Conservation (phyloP, 805 yeast species). For the Metschnikowia anglica region DNA sequence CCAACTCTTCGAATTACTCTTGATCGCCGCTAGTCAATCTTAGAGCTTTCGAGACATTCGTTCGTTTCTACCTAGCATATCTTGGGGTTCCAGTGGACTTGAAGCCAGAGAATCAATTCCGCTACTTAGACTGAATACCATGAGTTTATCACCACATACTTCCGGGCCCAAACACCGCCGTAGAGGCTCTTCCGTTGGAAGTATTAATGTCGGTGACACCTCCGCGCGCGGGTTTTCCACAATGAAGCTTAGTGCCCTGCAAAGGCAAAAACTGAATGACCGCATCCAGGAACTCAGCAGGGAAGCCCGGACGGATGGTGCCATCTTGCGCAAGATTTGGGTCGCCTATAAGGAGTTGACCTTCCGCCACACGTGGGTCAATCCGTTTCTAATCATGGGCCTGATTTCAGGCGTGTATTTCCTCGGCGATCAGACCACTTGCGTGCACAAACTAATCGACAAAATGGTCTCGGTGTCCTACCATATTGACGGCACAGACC, state of each 20-base stretch:
- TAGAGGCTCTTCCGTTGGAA: constrained; percentile 72
- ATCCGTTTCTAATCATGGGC: constrained; percentile 54
- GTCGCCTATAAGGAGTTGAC: constrained; percentile 58
- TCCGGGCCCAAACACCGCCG: constrained; percentile 25
- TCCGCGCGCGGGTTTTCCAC: constrained; percentile 67
- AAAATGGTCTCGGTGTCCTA: constrained; percentile 67
- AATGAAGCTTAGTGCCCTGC: constrained; percentile 49
- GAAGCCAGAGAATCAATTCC: no score
- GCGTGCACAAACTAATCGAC: constrained; percentile 55
- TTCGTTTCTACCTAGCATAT: no score
- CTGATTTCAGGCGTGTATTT: constrained; percentile 45
- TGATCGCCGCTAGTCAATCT: no score
- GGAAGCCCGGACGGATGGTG: constrained; percentile 44
- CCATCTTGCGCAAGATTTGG: constrained; percentile 54
- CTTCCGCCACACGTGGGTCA: constrained; percentile 68
- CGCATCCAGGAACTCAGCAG: constrained; percentile 32
- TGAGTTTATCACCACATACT: neutral
- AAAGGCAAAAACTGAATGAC: constrained; percentile 35
- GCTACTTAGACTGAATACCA: no score
- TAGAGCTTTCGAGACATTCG: no score
- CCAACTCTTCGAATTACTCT: no score
- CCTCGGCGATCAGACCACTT: constrained; percentile 56
- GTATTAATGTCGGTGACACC: constrained; percentile 71
- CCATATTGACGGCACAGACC: constrained; percentile 56
- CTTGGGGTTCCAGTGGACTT: no score